Conservation (phyloP, 1,284 basidiomycete genomes). For the Cystobasidium sp. region DNA sequence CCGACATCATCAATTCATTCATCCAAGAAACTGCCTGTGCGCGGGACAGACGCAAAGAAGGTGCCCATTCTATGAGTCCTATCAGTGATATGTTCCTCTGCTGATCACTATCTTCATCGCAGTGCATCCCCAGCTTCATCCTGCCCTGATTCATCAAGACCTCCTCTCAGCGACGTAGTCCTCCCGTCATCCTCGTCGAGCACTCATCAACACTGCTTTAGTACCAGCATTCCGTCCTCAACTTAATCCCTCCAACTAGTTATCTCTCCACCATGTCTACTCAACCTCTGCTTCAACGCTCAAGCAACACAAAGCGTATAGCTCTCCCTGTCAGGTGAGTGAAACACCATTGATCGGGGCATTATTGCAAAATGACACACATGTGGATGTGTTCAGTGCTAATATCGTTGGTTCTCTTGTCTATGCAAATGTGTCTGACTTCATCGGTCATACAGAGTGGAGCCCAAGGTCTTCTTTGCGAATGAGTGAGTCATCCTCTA, state of each 20-base stretch:
- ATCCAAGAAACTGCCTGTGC: too few relatives aligned
- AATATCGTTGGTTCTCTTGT: not conserved
- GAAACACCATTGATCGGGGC: conserved; percentile 67
- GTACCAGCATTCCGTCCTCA: conserved; percentile 9
- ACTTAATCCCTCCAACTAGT: conserved; percentile 1
- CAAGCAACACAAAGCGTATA: conserved; percentile 84
- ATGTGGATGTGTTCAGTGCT: not conserved
- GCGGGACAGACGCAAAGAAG: not conserved
- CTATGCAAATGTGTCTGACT: too few relatives aligned
- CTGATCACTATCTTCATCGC: not conserved
- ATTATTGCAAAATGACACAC: conserved; percentile 14
- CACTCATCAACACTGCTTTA: not conserved
- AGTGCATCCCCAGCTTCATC: not conserved
- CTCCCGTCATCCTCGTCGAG: conserved; percentile 8
- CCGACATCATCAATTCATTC: too few relatives aligned
- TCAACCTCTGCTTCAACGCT: conserved; percentile 95
- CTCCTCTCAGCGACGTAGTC: not conserved
- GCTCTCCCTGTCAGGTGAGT: conserved; percentile 92
- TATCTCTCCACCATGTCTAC: conserved; percentile 75
- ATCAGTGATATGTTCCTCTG: not conserved
- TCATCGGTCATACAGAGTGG: conserved; percentile 21
- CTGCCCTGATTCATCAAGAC: not conserved
- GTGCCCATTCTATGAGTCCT: not conserved
- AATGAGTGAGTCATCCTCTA: conserved; percentile 68
- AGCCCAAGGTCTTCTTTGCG: conserved; percentile 70